phyloP scores from a whole-genome alignment of 352 stramenopile genomes.

The Globisporangium recalcitrans region DNA sequence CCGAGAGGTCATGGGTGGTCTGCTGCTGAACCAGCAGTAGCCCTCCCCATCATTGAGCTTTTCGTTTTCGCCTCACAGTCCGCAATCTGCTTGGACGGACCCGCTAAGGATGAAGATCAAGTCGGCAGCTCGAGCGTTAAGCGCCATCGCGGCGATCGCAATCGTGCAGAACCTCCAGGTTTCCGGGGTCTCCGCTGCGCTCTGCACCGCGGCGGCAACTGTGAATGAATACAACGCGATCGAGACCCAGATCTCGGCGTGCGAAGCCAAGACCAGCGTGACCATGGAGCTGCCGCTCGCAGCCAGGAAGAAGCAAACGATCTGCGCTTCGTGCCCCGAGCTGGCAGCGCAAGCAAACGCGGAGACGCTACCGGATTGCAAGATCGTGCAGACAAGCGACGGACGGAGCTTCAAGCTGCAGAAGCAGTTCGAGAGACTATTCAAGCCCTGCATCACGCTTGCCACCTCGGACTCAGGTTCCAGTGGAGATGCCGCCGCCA shows the following conservation, averaged over 20 bases:
- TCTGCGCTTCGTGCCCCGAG: neutral
- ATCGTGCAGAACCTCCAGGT: neutral
- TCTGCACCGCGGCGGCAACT: neutral
- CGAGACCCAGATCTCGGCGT: neutral
- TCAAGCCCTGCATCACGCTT: neutral
- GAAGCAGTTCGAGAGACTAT: slow-evolving; percentile 1
- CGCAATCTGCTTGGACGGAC: neutral
- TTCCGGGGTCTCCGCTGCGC: neutral
- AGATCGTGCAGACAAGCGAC: neutral
- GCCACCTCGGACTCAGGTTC: neutral
- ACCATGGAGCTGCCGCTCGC: neutral
- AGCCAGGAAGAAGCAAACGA: neutral
- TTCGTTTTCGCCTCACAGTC: neutral
- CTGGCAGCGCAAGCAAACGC: neutral
- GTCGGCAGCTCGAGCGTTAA: neutral
- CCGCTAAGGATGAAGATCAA: neutral
- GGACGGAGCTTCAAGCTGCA: neutral
- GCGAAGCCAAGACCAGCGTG: neutral
- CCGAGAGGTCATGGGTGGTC: neutral
- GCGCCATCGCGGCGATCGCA: neutral
- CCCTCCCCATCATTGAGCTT: neutral
- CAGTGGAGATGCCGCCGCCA: neutral
- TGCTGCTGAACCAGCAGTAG: neutral
- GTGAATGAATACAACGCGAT: neutral
- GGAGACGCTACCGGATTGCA: neutral